A percentile compares a stretch with the other conserved stretches of the same genome.
These are phyloP conservation scores for Malus domestica DNA, from an alignment of 306 rosid genomes.

Conservation along the genomic window ASM211411v1 NC_041795.1:36083501-36084000, in stretches of 20 bases:
- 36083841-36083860: not conserved
- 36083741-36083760: not conserved
- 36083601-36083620: constrained; percentile 31
- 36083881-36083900: not conserved
- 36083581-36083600: constrained; percentile 57
- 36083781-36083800: not conserved
- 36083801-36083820: not conserved
- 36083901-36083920: not conserved
- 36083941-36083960: constrained; percentile 36
- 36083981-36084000: not conserved
- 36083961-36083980: constrained; percentile 30
- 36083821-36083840: constrained; percentile 11
- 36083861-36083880: not conserved
- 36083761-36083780: constrained; percentile 24
- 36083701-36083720: not conserved
- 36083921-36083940: not conserved
- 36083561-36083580: constrained; percentile 87
- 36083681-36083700: not conserved
- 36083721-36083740: not conserved
- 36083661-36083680: not conserved
- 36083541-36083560: constrained; percentile 76
- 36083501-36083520: constrained; percentile 60
- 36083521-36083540: constrained; percentile 70
- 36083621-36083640: not conserved
- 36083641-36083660: not conserved